Base-by-base conservation (phyloP, 2,329 filamentous ascomycete genomes). In the Aspergillus fischeri region DNA sequence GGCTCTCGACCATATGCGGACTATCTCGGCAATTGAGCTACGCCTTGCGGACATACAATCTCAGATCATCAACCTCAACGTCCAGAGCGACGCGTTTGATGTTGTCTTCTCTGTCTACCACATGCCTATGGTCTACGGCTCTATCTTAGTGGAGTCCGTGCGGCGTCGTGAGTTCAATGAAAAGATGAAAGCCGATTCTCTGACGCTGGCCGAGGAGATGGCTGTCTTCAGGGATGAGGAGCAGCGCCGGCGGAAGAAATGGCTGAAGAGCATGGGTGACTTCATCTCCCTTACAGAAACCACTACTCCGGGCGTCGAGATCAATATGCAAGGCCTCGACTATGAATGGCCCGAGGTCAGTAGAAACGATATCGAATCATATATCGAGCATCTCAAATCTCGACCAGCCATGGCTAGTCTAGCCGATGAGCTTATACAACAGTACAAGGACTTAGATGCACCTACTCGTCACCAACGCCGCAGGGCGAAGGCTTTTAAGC, bases 151-250 rank as follows among this genome's bases (percentile, higher is more conserved):
- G 3, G 94, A 99, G 74, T 89, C 91, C 17, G 85, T 97, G 44
- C 85, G 90, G 56, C 87, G 94, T 24, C 87, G 87, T 35, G 92
- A 97, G 75, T 99, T 94, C 92, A 86, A 85, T 11, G 91, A 96
- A 53, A 96, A 96, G 74, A 88, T 97, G 73, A 91, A 89, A 70
- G 83, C 85, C 2, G 94, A 97, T 67, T 94, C 93, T 0, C 87
- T 90, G 2, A 91, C 89, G 0, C 78, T 99, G 27, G 91, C 92
- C 27, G 95, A 97, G 71, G 93, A 97, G 70, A 91, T 97, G 83
- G 91, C 92, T 1, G 80, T 90, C 0, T 93, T 95, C 62, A 91
- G 94, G 68, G 92, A 97, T 59, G 94, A 97, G 73, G 94, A 99
- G 71, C 84, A 90, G 52, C 92, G 93, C 66, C 83, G 94, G 52